Conservation (phyloP, 768 basidiomycete species). For the Pleurotus citrinopileatus region DNA sequence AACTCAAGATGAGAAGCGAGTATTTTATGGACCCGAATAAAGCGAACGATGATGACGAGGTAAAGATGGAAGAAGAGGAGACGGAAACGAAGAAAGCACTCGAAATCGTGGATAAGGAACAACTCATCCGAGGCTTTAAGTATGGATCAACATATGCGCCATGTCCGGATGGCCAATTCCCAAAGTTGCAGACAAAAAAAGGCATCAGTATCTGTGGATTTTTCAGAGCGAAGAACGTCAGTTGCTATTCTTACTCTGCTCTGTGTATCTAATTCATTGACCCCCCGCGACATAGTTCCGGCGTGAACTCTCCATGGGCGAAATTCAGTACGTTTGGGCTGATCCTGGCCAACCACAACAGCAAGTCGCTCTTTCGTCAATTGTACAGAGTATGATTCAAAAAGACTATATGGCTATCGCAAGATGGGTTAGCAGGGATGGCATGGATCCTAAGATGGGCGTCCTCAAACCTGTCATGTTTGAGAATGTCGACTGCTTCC, state of each 20-base stretch:
- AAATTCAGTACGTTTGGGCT: constrained; percentile 84
- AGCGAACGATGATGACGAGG: constrained; percentile 35
- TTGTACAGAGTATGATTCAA: constrained; percentile 77
- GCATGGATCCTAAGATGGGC: constrained; percentile 83
- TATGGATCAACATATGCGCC: constrained; percentile 90
- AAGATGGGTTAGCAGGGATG: constrained; percentile 75
- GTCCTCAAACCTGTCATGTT: constrained; percentile 62
- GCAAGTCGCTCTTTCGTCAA: constrained; percentile 83
- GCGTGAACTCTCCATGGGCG: constrained; percentile 78
- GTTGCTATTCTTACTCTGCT: constrained; percentile 14
- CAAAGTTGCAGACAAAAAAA: constrained; percentile 65
- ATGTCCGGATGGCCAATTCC: constrained; percentile 83
- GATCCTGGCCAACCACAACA: constrained; percentile 61
- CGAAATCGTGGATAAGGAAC: constrained; percentile 71
- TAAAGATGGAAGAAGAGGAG: constrained; percentile 37
- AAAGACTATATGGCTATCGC: constrained; percentile 74
- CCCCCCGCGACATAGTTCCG: constrained; percentile 79
- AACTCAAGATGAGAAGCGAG: constrained; percentile 48
- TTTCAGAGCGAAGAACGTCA: constrained; percentile 65
- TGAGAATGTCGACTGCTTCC: constrained; percentile 71
- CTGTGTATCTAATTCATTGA: background rate
- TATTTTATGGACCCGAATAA: constrained; percentile 51
- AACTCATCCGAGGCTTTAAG: constrained; percentile 80
- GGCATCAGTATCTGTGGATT: constrained; percentile 91
- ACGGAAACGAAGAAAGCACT: constrained; percentile 32